phyloP scores from a whole-genome alignment of 345 rosid genomes.

The Dipteronia dyeriana region DNA sequence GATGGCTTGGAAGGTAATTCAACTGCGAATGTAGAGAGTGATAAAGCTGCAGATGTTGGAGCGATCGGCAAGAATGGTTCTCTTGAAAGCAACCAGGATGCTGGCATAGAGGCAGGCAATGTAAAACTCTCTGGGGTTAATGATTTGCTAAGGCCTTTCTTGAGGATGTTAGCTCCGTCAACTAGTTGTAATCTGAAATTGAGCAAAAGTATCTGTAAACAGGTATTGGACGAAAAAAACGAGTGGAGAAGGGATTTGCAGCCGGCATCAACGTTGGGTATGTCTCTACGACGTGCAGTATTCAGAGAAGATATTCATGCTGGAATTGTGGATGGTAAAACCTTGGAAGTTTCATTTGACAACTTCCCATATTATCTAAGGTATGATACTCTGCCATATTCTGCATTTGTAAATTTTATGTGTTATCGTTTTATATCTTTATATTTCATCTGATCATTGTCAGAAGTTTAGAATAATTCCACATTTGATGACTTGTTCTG shows the following conservation, averaged over 20 bases:
- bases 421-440: neutral
- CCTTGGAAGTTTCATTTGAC: constrained; percentile 69
- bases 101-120: constrained; percentile 65
- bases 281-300: constrained; percentile 51
- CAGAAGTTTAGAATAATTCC: constrained; percentile 2
- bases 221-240: constrained; percentile 73
- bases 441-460: neutral
- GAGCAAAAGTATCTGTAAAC: constrained; percentile 70
- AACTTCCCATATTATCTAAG: constrained; percentile 87
- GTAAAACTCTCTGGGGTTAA: constrained; percentile 70
- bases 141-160: constrained; percentile 66
- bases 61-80: constrained; percentile 44
- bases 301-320: constrained; percentile 67
- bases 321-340: constrained; percentile 79
- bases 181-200: constrained; percentile 59
- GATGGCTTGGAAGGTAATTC: constrained; percentile 66
- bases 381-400: constrained; percentile 33
- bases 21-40: constrained; percentile 44
- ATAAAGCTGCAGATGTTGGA: constrained; percentile 65
- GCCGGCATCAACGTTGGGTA: constrained; percentile 60
- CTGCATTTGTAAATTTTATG: neutral
- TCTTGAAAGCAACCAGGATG: constrained; percentile 59
- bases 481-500: neutral
- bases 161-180: constrained; percentile 61
- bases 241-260: constrained; percentile 67